These are phyloP conservation scores for Naganishia cerealis DNA, from an alignment of 1,284 basidiomycete species.

Conservation along the genomic window DNA sequence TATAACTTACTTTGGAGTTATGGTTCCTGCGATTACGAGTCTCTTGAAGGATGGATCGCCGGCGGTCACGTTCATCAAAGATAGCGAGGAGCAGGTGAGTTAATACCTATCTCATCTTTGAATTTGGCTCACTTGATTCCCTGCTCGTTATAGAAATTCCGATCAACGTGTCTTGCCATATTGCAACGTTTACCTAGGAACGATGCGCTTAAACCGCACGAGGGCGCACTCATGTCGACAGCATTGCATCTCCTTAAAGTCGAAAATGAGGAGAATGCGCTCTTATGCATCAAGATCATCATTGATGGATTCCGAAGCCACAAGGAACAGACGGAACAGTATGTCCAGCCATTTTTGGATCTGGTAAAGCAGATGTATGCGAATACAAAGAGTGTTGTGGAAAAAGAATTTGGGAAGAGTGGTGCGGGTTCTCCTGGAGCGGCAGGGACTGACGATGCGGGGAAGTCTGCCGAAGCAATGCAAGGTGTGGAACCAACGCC, in stretches of 20 bases:
- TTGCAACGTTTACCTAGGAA: constrained; percentile 82
- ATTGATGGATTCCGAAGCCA: constrained; percentile 64
- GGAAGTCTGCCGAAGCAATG: constrained; percentile 24
- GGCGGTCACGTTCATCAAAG: constrained; percentile 69
- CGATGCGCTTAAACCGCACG: constrained; percentile 73
- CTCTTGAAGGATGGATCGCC: constrained; percentile 71
- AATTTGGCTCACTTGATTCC: background rate
- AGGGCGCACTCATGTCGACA: constrained; percentile 67
- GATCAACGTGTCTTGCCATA: constrained; percentile 80
- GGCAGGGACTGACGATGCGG: constrained; percentile 8
- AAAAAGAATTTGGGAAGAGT: constrained; percentile 65
- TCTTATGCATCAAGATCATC: constrained; percentile 86
- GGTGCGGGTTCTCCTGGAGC: constrained; percentile 30
- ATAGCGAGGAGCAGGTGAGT: constrained; percentile 68
- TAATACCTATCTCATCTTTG: background rate
- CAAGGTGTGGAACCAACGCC: constrained; percentile 23
- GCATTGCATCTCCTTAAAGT: constrained; percentile 78
- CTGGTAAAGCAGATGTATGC: constrained; percentile 72
- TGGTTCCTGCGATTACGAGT: constrained; percentile 75
- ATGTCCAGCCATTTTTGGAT: constrained; percentile 76
- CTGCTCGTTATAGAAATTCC: constrained; percentile 62
- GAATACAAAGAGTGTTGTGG: constrained; percentile 73
- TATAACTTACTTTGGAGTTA: constrained; percentile 60
- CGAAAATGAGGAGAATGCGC: constrained; percentile 96
- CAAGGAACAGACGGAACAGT: constrained; percentile 70